phyloP scores from a whole-genome alignment of 257 asterid species.

The Lycium ferocissimum region DNA sequence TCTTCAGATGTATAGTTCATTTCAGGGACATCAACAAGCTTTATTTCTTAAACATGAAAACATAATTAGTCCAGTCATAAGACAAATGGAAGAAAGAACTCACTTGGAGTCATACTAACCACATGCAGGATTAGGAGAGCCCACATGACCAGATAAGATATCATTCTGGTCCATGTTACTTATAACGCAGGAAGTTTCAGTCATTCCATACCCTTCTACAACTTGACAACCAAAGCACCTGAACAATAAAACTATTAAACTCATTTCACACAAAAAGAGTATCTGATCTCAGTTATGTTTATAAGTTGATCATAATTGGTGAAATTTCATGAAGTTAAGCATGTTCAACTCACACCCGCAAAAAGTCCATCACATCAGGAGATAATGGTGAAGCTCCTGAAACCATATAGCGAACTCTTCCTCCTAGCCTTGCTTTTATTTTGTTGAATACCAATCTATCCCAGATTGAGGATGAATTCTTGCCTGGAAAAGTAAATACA shows the following conservation, averaged over 20 bases:
- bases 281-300: background rate
- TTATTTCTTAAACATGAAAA: conserved; percentile 59
- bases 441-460: conserved; percentile 91
- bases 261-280: conserved; percentile 26
- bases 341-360: conserved; percentile 75
- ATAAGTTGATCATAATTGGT: background rate
- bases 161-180: conserved; percentile 78
- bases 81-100: background rate
- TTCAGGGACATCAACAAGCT: conserved; percentile 94
- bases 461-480: conserved; percentile 91
- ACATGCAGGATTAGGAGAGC: conserved; percentile 93
- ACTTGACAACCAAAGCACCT: conserved; percentile 94
- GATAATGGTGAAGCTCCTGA: conserved; percentile 99
- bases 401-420: conserved; percentile 84
- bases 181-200: conserved; percentile 89
- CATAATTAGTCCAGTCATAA: conserved; percentile 15
- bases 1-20: conserved; percentile 94
- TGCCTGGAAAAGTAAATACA: conserved; percentile 52
- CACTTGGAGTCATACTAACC: conserved; percentile 53
- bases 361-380: conserved; percentile 90
- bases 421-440: conserved; percentile 88
- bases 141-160: conserved; percentile 79
- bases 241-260: conserved; percentile 31
- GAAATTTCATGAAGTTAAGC: background rate
- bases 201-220: conserved; percentile 95